phyloP scores from a whole-genome alignment of 2,329 filamentous ascomycete genomes.

The Beauveria sp. region DNA sequence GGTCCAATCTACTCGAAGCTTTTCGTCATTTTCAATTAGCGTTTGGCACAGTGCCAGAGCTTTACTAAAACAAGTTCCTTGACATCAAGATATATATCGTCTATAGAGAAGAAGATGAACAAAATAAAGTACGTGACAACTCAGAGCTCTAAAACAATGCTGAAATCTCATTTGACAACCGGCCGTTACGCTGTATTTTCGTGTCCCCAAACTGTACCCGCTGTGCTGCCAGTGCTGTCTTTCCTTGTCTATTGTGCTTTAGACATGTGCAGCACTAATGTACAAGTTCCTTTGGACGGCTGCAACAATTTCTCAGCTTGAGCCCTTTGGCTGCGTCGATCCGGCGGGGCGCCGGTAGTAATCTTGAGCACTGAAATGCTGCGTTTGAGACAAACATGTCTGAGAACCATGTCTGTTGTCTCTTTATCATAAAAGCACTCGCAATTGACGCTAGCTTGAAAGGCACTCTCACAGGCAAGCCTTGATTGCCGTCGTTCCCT shows the following conservation, averaged over 20 bases:
- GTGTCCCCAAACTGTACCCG: background rate
- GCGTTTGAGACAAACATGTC: background rate
- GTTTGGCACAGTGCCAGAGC: background rate
- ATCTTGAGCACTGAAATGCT: background rate
- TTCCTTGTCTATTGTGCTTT: background rate
- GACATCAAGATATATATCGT: background rate
- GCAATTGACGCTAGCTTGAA: too few species aligned
- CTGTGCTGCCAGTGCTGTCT: background rate
- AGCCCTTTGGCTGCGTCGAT: background rate
- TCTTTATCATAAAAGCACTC: too few species aligned
- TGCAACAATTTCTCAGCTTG: background rate
- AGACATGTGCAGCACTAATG: background rate
- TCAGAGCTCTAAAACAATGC: background rate
- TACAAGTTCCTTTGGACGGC: background rate
- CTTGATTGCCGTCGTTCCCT: too few species aligned
- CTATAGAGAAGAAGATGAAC: too few species aligned
- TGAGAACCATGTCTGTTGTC: background rate
- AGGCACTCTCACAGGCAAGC: too few species aligned
- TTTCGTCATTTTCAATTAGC: too few species aligned
- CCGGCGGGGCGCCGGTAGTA: background rate
- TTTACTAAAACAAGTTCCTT: too few species aligned
- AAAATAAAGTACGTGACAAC: background rate
- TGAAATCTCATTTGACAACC: background rate
- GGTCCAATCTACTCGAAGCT: too few species aligned
- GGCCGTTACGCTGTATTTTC: background rate